Evolutionary conservation across 2,329 filamentous ascomycete genomes (phyloP).

Genomic region (Chaetothyriales sp.): DNA sequence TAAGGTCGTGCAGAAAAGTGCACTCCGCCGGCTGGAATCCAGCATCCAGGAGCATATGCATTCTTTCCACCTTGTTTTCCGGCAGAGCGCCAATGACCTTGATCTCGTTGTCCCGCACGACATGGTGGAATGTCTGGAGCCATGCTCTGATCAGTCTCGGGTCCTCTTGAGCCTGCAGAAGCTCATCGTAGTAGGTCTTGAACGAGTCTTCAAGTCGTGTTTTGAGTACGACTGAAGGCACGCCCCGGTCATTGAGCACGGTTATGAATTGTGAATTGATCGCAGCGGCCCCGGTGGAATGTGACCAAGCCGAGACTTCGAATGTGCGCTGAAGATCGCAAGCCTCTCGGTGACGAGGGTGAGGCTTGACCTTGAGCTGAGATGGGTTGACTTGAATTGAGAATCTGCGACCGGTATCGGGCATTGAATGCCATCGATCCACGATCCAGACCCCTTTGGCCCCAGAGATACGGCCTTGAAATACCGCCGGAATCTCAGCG

Average conservation of each 20-base stretch:
- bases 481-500: constrained; percentile 32
- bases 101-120: constrained; percentile 2
- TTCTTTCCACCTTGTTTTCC: constrained; percentile 21
- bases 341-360: constrained; percentile 22
- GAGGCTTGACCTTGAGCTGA: constrained; percentile 41
- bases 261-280: constrained; percentile 41
- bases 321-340: constrained; percentile 37
- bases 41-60: constrained; percentile 26
- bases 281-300: constrained; percentile 18
- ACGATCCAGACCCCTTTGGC: constrained; percentile 49
- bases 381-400: constrained; percentile 44
- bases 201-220: constrained; percentile 16
- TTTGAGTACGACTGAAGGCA: constrained; percentile 28
- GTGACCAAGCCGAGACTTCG: constrained; percentile 29
- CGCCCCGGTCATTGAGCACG: constrained; percentile 39
- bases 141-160: constrained; percentile 8
- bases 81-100: constrained; percentile 23
- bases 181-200: constrained; percentile 21
- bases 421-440: constrained; percentile 20
- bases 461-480: constrained; percentile 44
- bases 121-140: constrained; percentile 7
- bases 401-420: constrained; percentile 20
- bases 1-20: constrained; percentile 23
- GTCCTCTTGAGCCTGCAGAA: constrained; percentile 15
- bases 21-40: constrained; percentile 32